Evolutionary conservation across 140 eudicot species (phyloP).

Genomic region (Stevia rebaudiana): DNA sequence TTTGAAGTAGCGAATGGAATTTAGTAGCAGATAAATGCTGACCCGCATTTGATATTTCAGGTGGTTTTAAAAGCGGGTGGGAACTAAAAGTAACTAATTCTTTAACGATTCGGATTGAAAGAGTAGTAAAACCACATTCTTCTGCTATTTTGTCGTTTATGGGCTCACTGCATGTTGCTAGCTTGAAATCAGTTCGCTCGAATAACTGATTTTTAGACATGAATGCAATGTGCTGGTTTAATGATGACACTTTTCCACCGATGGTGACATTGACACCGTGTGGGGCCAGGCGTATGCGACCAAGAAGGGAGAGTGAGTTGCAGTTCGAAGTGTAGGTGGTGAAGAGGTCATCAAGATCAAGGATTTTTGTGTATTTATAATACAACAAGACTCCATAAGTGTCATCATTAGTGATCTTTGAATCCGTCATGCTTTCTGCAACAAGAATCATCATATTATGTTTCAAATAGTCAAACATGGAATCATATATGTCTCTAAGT

Average conservation of each 20-base stretch:
- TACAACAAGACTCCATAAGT: conserved; percentile 60
- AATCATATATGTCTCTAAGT: neutral
- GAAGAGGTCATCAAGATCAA: conserved; percentile 54
- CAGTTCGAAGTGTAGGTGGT: conserved; percentile 64
- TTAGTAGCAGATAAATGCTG: conserved; percentile 75
- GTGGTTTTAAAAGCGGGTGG: conserved; percentile 61
- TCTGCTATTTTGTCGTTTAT: conserved; percentile 52
- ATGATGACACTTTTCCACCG: conserved; percentile 64
- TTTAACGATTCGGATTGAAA: conserved; percentile 83
- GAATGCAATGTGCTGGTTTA: conserved; percentile 60
- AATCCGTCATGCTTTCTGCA: conserved; percentile 36
- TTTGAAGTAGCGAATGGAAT: conserved; percentile 69
- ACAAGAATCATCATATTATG: conserved; percentile 11
- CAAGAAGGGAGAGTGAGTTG: conserved; percentile 66
- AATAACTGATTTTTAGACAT: conserved; percentile 44
- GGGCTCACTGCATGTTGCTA: conserved; percentile 67
- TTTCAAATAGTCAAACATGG: neutral
- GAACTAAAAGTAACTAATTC: conserved; percentile 78
- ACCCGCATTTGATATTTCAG: conserved; percentile 77
- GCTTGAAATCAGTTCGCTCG: conserved; percentile 87
- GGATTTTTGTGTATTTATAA: conserved; percentile 61
- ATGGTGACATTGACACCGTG: conserved; percentile 88
- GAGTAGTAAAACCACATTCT: conserved; percentile 87
- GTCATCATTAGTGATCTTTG: conserved; percentile 18
- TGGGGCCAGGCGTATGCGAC: conserved; percentile 85